phyloP scores from a whole-genome alignment of 2,329 filamentous ascomycete genomes.

The Botrytis hyacinthi region DNA sequence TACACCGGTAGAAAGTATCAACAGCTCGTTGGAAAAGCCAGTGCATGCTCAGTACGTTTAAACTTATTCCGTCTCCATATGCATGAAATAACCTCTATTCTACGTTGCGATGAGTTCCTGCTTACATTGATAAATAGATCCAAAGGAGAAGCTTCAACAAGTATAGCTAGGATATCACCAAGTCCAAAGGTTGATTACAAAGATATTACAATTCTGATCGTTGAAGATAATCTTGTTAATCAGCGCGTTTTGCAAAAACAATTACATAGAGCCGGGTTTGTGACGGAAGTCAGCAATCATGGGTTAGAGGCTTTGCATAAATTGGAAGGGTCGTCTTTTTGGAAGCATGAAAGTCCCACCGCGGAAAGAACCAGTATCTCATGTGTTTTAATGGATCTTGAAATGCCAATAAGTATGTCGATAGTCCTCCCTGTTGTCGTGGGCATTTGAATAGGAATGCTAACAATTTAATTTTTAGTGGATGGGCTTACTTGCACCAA shows the following conservation, averaged over 20 bases:
- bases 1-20: neutral
- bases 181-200: slow-evolving; percentile 6
- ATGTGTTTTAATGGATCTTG: slow-evolving; percentile 74
- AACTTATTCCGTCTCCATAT: neutral
- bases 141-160: neutral
- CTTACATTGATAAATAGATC: neutral
- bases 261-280: slow-evolving; percentile 59
- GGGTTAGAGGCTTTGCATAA: slow-evolving; percentile 61
- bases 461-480: slow-evolving; percentile 43
- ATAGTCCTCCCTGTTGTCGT: slow-evolving; percentile 63
- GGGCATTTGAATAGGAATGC: slow-evolving; percentile 26
- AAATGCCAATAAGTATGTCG: slow-evolving; percentile 65
- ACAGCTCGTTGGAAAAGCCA: neutral
- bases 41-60: neutral
- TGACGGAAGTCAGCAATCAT: slow-evolving; percentile 62
- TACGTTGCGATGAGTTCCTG: neutral
- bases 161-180: neutral
- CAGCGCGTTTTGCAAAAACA: slow-evolving; percentile 63
- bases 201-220: slow-evolving; percentile 51
- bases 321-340: slow-evolving; percentile 55
- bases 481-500: slow-evolving; percentile 73
- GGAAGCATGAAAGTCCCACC: slow-evolving; percentile 37
- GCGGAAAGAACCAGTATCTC: slow-evolving; percentile 49
- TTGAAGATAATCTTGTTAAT: slow-evolving; percentile 68
- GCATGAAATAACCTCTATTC: neutral